Evolutionary conservation across 352 stramenopile species (phyloP).

Genomic region (Phytophthora fragariae): DNA sequence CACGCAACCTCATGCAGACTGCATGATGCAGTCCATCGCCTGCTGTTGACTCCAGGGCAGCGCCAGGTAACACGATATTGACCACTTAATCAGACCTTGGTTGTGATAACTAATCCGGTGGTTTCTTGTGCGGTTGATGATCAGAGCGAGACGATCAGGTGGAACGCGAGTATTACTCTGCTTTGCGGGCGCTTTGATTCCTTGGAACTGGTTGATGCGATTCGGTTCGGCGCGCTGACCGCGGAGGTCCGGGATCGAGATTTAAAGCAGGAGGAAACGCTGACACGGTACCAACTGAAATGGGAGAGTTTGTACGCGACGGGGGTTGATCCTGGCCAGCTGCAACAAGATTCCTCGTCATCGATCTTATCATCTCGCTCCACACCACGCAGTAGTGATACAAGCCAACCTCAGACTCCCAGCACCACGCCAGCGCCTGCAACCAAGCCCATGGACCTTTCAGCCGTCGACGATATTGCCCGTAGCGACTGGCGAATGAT

Average conservation of each 20-base stretch:
- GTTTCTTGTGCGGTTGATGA: neutral
- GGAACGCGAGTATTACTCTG: slow-evolving; percentile 64
- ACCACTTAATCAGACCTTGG: neutral
- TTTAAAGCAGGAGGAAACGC: slow-evolving; percentile 41
- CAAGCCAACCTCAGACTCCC: neutral
- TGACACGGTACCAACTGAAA: slow-evolving; percentile 55
- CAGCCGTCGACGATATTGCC: slow-evolving; percentile 66
- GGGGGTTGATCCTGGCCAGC: slow-evolving; percentile 29
- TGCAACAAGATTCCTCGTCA: slow-evolving; percentile 9
- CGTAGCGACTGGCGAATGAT: slow-evolving; percentile 59
- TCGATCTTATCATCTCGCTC: slow-evolving; percentile 11
- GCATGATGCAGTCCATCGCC: slow-evolving; percentile 27
- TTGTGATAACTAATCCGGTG: neutral
- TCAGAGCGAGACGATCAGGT: slow-evolving; percentile 42
- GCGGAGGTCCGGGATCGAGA: slow-evolving; percentile 83
- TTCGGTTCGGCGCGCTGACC: slow-evolving; percentile 46
- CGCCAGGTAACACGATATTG: slow-evolving; percentile 40
- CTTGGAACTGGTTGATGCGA: slow-evolving; percentile 53
- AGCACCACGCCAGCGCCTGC: slow-evolving; percentile 1
- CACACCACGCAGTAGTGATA: neutral
- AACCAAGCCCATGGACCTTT: slow-evolving; percentile 54
- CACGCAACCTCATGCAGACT: slow-evolving; percentile 5
- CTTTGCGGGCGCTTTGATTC: slow-evolving; percentile 53
- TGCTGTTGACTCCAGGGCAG: slow-evolving; percentile 48
- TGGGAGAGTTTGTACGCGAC: slow-evolving; percentile 66